These are phyloP conservation scores for Sideroxylon spinosum DNA, from an alignment of 179 eudicot species.

Conservation along the genomic window DNA sequence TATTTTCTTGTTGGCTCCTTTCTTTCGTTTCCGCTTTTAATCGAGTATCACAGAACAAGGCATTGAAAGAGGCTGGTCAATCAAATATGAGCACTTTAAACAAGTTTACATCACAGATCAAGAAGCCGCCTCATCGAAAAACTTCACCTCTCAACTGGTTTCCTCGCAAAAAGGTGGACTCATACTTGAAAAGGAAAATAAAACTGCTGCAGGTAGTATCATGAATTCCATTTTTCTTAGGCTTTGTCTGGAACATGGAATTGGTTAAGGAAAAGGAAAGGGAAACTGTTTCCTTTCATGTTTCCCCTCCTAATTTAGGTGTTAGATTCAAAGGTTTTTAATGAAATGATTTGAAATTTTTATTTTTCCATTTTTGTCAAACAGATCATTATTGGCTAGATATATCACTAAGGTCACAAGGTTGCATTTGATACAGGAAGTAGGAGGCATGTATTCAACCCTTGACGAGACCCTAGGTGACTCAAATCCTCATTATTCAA, in stretches of 20 bases:
- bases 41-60: conserved; percentile 40
- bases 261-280: not conserved
- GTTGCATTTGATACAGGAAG: conserved; percentile 50
- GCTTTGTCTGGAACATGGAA: not conserved
- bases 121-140: conserved; percentile 71
- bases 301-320: not conserved
- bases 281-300: not conserved
- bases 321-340: not conserved
- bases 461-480: conserved; percentile 90
- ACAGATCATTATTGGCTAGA: not conserved
- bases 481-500: conserved; percentile 85
- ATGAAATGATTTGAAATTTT: too few species aligned
- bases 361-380: too few species aligned
- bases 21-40: not conserved
- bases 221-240: conserved; percentile 1
- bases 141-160: conserved; percentile 89
- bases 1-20: not conserved
- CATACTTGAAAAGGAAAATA: conserved; percentile 77
- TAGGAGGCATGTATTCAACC: conserved; percentile 78
- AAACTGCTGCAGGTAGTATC: conserved; percentile 61
- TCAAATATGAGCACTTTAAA: conserved; percentile 42
- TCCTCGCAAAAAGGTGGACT: conserved; percentile 79
- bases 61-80: conserved; percentile 52
- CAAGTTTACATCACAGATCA: conserved; percentile 65
- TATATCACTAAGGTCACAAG: not conserved